Evolutionary conservation across 2,329 filamentous ascomycete genomes (phyloP), one percentile per base, ranked within the genome.

Genomic region (Xylariaceae sp.): DNA sequence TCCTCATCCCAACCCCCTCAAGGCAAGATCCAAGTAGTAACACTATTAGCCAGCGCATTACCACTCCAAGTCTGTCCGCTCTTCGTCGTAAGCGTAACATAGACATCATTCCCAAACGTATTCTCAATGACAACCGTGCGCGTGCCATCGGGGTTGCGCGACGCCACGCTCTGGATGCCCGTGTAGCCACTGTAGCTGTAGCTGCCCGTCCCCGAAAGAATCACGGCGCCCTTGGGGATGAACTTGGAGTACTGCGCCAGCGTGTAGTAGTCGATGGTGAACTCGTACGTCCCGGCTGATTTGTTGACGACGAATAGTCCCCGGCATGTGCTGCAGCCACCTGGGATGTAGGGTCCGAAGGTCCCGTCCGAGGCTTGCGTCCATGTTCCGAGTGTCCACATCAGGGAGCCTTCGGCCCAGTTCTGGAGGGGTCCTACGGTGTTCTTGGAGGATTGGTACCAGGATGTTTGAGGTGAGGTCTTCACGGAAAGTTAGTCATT

Each of bases 291-390:
- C 19, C 71, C 72, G 9, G 72, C 65, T 6, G 68, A 66, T 7
- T 71, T 79, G 71, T 87, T 81, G 56, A 87, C 75, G 3, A 81
- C 81, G 41, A 86, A 82, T 5, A 87, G 76, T 8, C 85, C 85
- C 1, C 73, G 74, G 67, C 78, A 81, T 8, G 68, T 70, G 19
- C 58, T 61, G 66, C 78, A 81, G n/a, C 73, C 72, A 33, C 74
- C 74, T 8, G 71, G 65, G 21, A 79, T 70, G 49, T 76, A 73
- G 1, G 79, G 79, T 2, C 77, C 78, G 57, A 75, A 75, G 11
- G 70, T 67, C n/a, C 69, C 71, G 67, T 78, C 74, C 6, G 63
- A 33, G 12, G 58, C 64, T 41, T 69, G 56, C 21, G 66, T 62
- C 65, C 66, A 67, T 0, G 76, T 77, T 1, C 74, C 78, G 33